Evolutionary conservation across 2,329 filamentous ascomycete genomes (phyloP), one percentile per base, ranked within the genome.

Genomic region (Geoglossum cookeanum): DNA sequence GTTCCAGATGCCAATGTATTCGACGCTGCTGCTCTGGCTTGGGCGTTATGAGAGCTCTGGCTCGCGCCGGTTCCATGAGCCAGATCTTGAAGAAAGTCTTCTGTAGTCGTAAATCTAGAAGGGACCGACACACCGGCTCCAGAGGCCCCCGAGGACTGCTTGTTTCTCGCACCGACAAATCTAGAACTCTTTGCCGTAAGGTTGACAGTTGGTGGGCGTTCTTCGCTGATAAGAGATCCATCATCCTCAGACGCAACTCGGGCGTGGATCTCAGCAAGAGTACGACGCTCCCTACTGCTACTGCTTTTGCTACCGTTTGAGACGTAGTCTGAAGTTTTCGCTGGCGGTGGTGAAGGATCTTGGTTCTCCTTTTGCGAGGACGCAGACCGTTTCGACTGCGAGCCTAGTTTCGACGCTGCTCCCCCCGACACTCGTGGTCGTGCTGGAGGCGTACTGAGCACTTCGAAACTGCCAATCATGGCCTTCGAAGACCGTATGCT

Each of bases 191-290:
- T 71, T 56, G 74, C 70, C 53, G 70, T 71, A 30, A 69, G 66
- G 5, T 68, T 68, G 35, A 70, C 60, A 7, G 67, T 70, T 1
- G 71, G 67, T 22, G 75, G 74, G 33, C 75, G 69, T 54, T 78
- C 74, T 45, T 78, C 73, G 59, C 71, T 70, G 54, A 76, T 66
- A 45, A 72, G 69, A 4, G 77, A 77, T 22, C 73, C 73, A 49
- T 77, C 74, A 49, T 79, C 75, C 52, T 75, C 74, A 30, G 72
- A 70, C 4, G 72, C 72, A 2, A 76, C 70, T 62, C 72, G 75
- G 1, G 75, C 74, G 60, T 81, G 75, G 62, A 77, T 72, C 54
- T 80, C 75, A n/a, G 76, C 75, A 9, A 80, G 69, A 1, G 75
- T 73, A 22, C 74, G 74, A 35, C 72, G 73, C 59, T 69, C 66